A percentile compares a stretch with the other conserved stretches of the same genome.
Conservation (phyloP, 805 yeast species). For the Clavispora phyllophila region DNA sequence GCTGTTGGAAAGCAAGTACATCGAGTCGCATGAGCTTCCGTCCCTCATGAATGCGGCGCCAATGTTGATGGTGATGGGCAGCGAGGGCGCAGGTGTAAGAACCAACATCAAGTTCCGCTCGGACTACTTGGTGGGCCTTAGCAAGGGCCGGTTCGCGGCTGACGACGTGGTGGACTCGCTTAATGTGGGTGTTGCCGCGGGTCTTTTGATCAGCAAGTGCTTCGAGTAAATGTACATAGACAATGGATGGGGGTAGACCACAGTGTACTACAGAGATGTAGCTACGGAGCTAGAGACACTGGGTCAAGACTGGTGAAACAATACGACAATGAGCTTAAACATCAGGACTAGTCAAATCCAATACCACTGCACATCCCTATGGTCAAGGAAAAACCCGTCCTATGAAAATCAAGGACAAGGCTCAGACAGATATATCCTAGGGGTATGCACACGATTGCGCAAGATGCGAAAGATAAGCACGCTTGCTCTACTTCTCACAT, state of each 20-base stretch:
- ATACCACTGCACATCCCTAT: no score
- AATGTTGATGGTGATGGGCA: constrained; percentile 69
- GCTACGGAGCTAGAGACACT: no score
- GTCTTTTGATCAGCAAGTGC: constrained; percentile 45
- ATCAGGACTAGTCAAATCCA: no score
- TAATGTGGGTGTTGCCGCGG: constrained; percentile 88
- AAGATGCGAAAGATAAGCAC: no score
- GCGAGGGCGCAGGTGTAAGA: constrained; percentile 81
- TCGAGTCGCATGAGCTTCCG: constrained; percentile 41
- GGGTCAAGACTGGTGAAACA: no score
- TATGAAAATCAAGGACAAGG: no score
- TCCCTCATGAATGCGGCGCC: constrained; percentile 48
- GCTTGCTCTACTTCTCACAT: no score
- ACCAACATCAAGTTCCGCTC: constrained; percentile 56
- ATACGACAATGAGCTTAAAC: no score
- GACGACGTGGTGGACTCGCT: constrained; percentile 60
- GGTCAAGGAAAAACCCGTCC: no score
- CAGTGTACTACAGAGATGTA: no score
- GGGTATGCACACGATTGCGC: no score
- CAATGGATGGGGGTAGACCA: background rate
- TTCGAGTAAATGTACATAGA: constrained; percentile 5
- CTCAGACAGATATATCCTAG: no score
- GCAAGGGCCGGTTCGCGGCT: constrained; percentile 24
- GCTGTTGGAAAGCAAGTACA: constrained; percentile 27
- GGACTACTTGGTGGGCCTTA: constrained; percentile 44